Base-by-base conservation (phyloP, 2,329 filamentous ascomycete genomes). In the Aspergillus ibericus region DNA sequence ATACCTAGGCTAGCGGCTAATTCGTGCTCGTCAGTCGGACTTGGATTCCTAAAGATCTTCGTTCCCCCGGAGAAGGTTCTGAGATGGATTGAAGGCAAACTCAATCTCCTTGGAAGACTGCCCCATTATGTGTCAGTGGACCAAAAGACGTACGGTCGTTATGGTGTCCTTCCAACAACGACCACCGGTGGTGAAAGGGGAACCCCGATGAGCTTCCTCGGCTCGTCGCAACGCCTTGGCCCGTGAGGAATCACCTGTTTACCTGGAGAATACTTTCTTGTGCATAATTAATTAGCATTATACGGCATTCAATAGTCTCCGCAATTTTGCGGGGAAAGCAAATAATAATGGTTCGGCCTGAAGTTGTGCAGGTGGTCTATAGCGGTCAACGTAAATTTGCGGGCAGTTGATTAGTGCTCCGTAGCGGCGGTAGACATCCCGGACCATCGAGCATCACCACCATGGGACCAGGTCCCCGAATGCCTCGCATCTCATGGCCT, bases 71-170 rank as follows among this genome's bases (percentile, higher is more conserved):
- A 98, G 77, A 90, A 89, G 83, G 84, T 89, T 27, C 81, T 98
- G 56, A 85, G 92, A 64, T 98, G 90, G 87, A 83, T 97, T 56
- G 95, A 99, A 77, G 86, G 85, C 16, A 96, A 93, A 72, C 79
- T 98, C 59, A 95, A 96, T 70, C 82, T 98, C 9, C 81, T 96
- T 20, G 90, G 87, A 18, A 83, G 92, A 59, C 78, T 98, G 25
- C 93, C 93, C 46, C 91, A 96, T 76, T 98, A 96, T 70, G 89
- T 98, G 49, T 96, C 91, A 57, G 88, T 97, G 15, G 93, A 98
- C 70, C 93, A 96, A 76, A 97, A 96, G 82, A 96, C 91, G 5
- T 96, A 93, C 70, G 93, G 93, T 7, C 84, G 93, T 54, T 97
- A 96, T 68, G 93, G 93, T 1, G 90, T 97, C 13, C 79, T 98